A percentile compares a stretch with the other conserved stretches of the same genome.
Evolutionary conservation across 805 yeast species (phyloP).

Genomic region (Yamadazyma paraphyllophila): DNA sequence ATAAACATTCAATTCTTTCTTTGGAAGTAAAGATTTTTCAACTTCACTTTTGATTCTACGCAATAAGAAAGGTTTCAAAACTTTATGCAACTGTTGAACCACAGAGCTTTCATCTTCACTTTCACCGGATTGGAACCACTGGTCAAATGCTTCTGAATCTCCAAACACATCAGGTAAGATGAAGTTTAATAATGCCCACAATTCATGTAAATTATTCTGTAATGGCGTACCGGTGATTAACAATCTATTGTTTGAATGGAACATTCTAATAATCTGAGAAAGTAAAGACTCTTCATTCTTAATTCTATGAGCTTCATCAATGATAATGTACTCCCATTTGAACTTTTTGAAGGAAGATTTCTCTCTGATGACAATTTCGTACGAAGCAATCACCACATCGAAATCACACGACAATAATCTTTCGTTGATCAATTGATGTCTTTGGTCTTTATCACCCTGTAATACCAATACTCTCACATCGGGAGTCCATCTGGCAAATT

Average conservation of each 20-base stretch:
- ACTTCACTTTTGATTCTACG: constrained; percentile 79
- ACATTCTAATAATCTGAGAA: constrained; percentile 72
- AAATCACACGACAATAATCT: constrained; percentile 58
- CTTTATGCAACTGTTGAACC: constrained; percentile 71
- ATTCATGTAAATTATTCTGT: constrained; percentile 74
- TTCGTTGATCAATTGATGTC: constrained; percentile 52
- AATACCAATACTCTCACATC: constrained; percentile 67
- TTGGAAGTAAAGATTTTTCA: constrained; percentile 75
- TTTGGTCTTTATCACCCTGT: constrained; percentile 72
- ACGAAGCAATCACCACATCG: constrained; percentile 70
- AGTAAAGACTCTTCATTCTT: constrained; percentile 72
- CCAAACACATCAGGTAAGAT: constrained; percentile 76
- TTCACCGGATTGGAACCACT: constrained; percentile 55
- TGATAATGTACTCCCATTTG: constrained; percentile 72
- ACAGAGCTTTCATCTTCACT: constrained; percentile 45
- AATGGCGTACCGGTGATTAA: constrained; percentile 81
- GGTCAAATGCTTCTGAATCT: constrained; percentile 70
- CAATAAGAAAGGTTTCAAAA: constrained; percentile 68
- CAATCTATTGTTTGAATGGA: constrained; percentile 66
- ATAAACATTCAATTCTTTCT: constrained; percentile 70
- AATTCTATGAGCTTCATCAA: constrained; percentile 83
- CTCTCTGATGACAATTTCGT: constrained; percentile 75
- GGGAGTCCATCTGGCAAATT: constrained; percentile 76
- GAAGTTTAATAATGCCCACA: constrained; percentile 79
- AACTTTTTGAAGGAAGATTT: constrained; percentile 64